Conservation (phyloP, 2,329 filamentous ascomycete genomes). For the Aspergillus udagawae region DNA sequence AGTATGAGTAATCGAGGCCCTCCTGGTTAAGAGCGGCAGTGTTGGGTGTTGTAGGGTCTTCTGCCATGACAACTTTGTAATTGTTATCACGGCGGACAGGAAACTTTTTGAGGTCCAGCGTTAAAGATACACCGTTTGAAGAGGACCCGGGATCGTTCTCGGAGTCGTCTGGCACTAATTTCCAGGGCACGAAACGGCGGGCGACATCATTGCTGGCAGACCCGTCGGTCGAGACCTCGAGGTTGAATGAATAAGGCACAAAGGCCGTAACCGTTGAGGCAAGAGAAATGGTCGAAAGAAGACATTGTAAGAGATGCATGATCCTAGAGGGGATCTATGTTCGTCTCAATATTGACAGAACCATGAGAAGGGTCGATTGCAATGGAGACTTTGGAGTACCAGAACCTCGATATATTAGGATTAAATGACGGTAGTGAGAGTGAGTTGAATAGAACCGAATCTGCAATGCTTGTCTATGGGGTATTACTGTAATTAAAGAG, state of each 20-base stretch:
- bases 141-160: constrained; percentile 17
- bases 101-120: constrained; percentile 37
- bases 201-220: constrained; percentile 16
- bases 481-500: background rate
- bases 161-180: constrained; percentile 11
- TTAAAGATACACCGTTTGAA: constrained; percentile 17
- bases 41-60: constrained; percentile 39
- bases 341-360: background rate
- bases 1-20: constrained; percentile 53
- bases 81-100: constrained; percentile 44
- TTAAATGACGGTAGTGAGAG: background rate
- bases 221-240: constrained; percentile 13
- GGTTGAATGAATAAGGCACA: constrained; percentile 37
- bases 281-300: constrained; percentile 29
- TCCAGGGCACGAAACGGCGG: constrained; percentile 34
- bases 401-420: background rate
- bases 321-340: constrained; percentile 10
- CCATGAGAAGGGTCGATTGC: background rate
- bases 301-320: constrained; percentile 38
- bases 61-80: constrained; percentile 43
- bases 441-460: background rate
- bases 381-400: background rate
- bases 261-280: constrained; percentile 38
- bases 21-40: constrained; percentile 52
- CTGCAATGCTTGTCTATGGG: background rate